Base-by-base conservation (phyloP, 148 eudicot species). In the Cornus florida region DNA sequence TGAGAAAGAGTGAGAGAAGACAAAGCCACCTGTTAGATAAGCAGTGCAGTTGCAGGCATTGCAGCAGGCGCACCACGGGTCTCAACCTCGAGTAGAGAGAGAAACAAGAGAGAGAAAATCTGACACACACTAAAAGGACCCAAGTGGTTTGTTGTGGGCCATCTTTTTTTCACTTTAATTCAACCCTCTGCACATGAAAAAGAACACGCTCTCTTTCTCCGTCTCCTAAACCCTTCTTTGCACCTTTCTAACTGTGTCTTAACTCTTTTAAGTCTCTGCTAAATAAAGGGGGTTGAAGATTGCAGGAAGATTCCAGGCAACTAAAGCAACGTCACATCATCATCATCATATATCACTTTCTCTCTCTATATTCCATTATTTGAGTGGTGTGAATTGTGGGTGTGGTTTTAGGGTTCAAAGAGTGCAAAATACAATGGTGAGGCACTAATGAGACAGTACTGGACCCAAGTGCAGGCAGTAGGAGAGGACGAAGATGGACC, bases 391-490 rank as follows among this genome's bases (percentile, higher is more conserved):
- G 46, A 0, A 2, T 2, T 41, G 31, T 24, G 57, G 19, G 13
- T 7, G 20, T 2, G 59, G 20, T 28, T 19, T 64, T 23, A 60
- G 67, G 41, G 20, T 57, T n/a, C 62, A 4, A 50, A 24, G 38
- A 31, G 50, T 32, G 68, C 6, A n/a, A 60, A 20, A 70, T 60
- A 60, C 41, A 75, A 79, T 67, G 66, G n/a, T 33, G 66, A 32
- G 60, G 79, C 80, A 83, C 86, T 79, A 74, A 85, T 80, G 78
- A 84, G 76, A 64, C 23, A 41, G 46, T 41, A 70, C 76, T 81
- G 93, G 87, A 88, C 86, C 89, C 77, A 46, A n/a, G 50, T 90
- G 90, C 93, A 88, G 90, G 88, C 80, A 80, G 80, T 83, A 73
- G 70, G 82, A 86, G 89, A 83, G 82, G 86, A 82, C 72, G 82